These are phyloP conservation scores for Plantago major DNA, from an alignment of 257 asterid genomes.

Conservation along the genomic window DNA sequence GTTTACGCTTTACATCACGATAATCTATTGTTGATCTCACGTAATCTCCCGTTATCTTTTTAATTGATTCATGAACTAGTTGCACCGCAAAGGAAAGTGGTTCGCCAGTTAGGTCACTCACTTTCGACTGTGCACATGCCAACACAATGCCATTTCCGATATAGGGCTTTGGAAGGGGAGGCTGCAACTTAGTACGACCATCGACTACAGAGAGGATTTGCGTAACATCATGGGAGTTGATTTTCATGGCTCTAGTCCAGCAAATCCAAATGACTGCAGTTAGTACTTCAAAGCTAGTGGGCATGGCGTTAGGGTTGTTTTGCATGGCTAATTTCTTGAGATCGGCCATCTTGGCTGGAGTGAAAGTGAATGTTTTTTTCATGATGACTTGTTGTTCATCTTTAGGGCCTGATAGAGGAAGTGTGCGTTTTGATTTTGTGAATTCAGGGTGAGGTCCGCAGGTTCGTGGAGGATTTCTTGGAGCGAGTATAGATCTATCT, in stretches of 20 bases:
- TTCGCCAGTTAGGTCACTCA: neutral
- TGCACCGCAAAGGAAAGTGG: slow-evolving; percentile 1
- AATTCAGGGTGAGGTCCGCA: slow-evolving; percentile 1
- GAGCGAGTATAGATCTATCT: slow-evolving; percentile 7
- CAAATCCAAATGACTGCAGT: slow-evolving; percentile 6
- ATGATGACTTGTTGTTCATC: neutral
- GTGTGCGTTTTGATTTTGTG: slow-evolving; percentile 4
- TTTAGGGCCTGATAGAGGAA: neutral
- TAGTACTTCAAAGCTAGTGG: slow-evolving; percentile 11
- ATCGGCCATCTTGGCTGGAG: neutral
- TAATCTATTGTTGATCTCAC: slow-evolving; percentile 13
- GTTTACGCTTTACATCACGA: slow-evolving; percentile 8
- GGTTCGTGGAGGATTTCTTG: slow-evolving; percentile 11
- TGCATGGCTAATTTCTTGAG: neutral
- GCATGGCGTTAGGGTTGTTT: neutral
- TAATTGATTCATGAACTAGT: slow-evolving; percentile 4
- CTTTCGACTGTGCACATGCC: neutral
- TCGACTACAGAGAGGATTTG: slow-evolving; percentile 11
- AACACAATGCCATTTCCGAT: slow-evolving; percentile 11
- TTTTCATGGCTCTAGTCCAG: slow-evolving; percentile 12
- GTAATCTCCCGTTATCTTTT: slow-evolving; percentile 6
- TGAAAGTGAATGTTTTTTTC: slow-evolving; percentile 7
- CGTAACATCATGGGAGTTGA: neutral
- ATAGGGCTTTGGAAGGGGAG: neutral
- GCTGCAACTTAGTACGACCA: slow-evolving; percentile 1